These are phyloP conservation scores for Citrus australasica DNA, from an alignment of 345 rosid species.

Conservation along the genomic window DNA sequence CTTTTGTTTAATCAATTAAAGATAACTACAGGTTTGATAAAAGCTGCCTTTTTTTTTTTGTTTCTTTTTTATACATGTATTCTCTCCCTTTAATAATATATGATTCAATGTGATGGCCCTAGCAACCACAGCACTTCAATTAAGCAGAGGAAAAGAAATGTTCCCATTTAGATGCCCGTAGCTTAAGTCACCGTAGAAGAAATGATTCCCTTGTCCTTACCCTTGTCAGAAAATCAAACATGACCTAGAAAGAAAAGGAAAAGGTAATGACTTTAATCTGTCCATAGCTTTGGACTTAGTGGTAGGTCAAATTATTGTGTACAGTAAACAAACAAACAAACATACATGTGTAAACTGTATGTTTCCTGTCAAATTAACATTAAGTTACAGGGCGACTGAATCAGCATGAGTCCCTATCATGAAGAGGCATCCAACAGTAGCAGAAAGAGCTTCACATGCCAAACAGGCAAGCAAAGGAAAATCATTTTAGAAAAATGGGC, in stretches of 20 bases:
- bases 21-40: neutral
- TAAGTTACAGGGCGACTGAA: neutral
- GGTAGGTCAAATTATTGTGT: neutral
- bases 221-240: neutral
- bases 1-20: conserved; percentile 1
- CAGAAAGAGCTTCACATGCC: neutral
- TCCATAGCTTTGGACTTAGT: neutral
- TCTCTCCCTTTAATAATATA: neutral
- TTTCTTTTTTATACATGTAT: no score
- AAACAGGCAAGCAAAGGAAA: neutral
- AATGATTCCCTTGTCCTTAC: neutral
- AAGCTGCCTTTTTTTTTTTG: neutral
- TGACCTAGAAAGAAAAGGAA: neutral
- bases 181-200: neutral
- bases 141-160: neutral
- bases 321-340: neutral
- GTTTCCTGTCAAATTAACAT: neutral
- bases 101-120: neutral
- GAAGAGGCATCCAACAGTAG: neutral
- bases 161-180: neutral
- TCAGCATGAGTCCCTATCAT: neutral
- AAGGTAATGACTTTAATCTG: neutral
- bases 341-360: neutral
- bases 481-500: neutral
- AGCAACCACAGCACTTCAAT: conserved; percentile 3